A percentile compares a stretch with the other conserved stretches of the same genome.
phyloP scores from a whole-genome alignment of 768 basidiomycete species.

The Agrocybe praecox region DNA sequence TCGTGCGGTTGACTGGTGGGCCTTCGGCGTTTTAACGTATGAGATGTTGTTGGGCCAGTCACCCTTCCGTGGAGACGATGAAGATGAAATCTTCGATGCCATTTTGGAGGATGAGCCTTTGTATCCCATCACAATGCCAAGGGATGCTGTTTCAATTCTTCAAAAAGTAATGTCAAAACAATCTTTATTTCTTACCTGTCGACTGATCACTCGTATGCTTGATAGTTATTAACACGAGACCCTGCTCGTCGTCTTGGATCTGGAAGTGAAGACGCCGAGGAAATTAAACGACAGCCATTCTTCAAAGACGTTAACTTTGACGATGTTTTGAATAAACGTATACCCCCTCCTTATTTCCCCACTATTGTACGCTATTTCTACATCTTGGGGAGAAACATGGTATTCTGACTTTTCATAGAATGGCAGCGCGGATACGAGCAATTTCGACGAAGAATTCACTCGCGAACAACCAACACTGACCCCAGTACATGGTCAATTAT shows the following conservation, averaged over 20 bases:
- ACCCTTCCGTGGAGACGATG: constrained; percentile 98
- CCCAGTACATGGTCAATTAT: constrained; percentile 93
- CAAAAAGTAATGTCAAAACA: constrained; percentile 68
- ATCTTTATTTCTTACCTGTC: neutral
- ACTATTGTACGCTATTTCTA: constrained; percentile 68
- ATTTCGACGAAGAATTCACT: constrained; percentile 98
- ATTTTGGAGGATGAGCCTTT: constrained; percentile 98
- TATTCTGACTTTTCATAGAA: constrained; percentile 45
- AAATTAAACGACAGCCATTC: constrained; percentile 97
- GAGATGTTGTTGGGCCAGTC: constrained; percentile 99
- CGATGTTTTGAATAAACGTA: constrained; percentile 95
- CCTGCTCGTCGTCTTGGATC: constrained; percentile 90
- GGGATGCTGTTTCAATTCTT: constrained; percentile 93
- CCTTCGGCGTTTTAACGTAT: constrained; percentile 97
- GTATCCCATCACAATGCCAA: constrained; percentile 99
- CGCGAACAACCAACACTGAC: constrained; percentile 96
- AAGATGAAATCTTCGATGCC: constrained; percentile 99
- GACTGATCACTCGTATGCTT: constrained; percentile 6
- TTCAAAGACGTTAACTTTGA: constrained; percentile 99
- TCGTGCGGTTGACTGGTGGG: constrained; percentile 99
- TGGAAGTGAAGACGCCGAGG: constrained; percentile 90
- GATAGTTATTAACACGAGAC: constrained; percentile 88
- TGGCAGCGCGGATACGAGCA: constrained; percentile 85
- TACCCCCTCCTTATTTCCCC: constrained; percentile 97
- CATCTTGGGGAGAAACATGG: neutral